These are phyloP conservation scores for Verticillium albo-atrum DNA, from an alignment of 2,329 filamentous ascomycete genomes.

Conservation along the genomic window DNA sequence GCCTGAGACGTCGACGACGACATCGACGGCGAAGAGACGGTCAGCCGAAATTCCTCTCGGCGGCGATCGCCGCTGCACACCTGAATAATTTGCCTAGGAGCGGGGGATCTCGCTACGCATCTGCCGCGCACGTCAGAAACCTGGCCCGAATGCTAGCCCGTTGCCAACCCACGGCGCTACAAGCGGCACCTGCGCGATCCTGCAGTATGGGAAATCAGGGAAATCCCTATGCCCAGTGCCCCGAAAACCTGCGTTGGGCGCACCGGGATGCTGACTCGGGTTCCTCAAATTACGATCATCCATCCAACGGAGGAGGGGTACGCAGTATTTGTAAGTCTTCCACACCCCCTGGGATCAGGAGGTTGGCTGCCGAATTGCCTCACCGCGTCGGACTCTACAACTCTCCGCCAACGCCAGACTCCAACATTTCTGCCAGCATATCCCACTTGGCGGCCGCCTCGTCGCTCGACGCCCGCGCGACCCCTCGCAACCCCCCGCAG, in stretches of 20 bases:
- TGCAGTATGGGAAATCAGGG: not conserved
- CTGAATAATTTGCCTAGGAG: not conserved
- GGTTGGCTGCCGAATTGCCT: not conserved
- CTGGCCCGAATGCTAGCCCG: not conserved
- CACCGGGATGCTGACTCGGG: not conserved
- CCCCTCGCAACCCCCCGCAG: conserved; percentile 65
- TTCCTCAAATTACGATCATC: not conserved
- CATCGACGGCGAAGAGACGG: not conserved
- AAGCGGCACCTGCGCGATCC: not conserved
- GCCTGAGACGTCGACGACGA: not conserved
- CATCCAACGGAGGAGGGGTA: not conserved
- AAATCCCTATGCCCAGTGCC: not conserved
- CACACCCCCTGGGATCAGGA: not conserved
- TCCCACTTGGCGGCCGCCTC: conserved; percentile 63
- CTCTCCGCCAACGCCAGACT: conserved; percentile 35
- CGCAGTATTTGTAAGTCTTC: not conserved
- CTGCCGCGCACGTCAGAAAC: not conserved
- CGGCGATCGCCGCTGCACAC: not conserved
- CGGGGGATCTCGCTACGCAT: not conserved
- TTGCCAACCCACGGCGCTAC: not conserved
- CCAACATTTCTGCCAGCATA: conserved; percentile 74
- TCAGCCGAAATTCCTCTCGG: not conserved
- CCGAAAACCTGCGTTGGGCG: not conserved
- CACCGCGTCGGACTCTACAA: not conserved
- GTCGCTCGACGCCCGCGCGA: conserved; percentile 69